Conservation (phyloP, 495 filamentous ascomycete species). For the Chaetomium cochliodes region DNA sequence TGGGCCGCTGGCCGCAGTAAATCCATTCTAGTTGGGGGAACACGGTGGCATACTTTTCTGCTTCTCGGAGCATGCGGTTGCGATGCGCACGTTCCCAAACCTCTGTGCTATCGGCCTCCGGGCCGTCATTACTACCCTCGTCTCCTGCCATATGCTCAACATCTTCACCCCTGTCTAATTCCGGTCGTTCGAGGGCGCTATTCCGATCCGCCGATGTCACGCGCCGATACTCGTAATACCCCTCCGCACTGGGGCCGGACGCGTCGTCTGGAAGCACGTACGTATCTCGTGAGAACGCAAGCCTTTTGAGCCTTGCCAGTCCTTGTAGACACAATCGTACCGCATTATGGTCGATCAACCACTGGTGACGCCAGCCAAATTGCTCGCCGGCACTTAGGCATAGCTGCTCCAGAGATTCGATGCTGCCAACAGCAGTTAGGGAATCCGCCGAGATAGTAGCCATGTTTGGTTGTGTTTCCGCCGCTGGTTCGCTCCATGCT, state of each 20-base stretch:
- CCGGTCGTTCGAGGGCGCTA: conserved; percentile 3
- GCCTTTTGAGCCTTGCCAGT: conserved; percentile 1
- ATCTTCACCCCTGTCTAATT: conserved; percentile 2
- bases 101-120: not conserved
- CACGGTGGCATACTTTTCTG: conserved; percentile 1
- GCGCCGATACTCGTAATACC: not conserved
- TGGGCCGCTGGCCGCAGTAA: not conserved
- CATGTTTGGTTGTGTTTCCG: conserved; percentile 1
- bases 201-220: not conserved
- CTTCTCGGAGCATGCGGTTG: conserved; percentile 4
- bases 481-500: conserved; percentile 2
- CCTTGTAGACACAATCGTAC: conserved; percentile 3
- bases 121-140: conserved; percentile 1
- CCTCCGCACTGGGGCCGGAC: not conserved
- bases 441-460: conserved; percentile 1
- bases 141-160: conserved; percentile 2
- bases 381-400: conserved; percentile 1
- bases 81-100: conserved; percentile 5
- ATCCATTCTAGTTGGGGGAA: conserved; percentile 3
- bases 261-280: conserved; percentile 5
- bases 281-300: conserved; percentile 1
- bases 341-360: conserved; percentile 3
- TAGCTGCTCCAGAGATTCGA: conserved; percentile 4
- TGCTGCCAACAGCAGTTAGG: conserved; percentile 2
- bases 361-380: conserved; percentile 4